Evolutionary conservation across 2,329 filamentous ascomycete genomes (phyloP).

Genomic region (Ascochyta clinopodiicola): DNA sequence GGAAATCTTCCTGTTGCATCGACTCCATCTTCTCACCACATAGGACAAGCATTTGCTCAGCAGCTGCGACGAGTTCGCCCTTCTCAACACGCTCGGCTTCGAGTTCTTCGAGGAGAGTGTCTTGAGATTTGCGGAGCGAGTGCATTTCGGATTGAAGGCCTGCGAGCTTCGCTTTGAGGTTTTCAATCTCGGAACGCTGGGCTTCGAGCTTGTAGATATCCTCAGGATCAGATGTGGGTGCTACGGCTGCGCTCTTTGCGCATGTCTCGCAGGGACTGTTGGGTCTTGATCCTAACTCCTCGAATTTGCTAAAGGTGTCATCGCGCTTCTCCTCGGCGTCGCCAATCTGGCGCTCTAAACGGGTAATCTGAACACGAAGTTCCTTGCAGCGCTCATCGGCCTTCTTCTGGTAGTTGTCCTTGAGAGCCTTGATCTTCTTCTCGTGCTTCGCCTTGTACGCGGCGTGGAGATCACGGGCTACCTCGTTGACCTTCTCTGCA

Average conservation of each 20-base stretch:
- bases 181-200: slow-evolving; percentile 70
- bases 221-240: slow-evolving; percentile 36
- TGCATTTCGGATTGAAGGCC: slow-evolving; percentile 76
- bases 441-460: slow-evolving; percentile 98
- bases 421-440: slow-evolving; percentile 90
- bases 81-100: slow-evolving; percentile 82
- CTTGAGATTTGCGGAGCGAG: slow-evolving; percentile 74
- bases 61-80: slow-evolving; percentile 79
- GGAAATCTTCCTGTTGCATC: slow-evolving; percentile 52
- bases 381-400: slow-evolving; percentile 89
- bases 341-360: slow-evolving; percentile 76
- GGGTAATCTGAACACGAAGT: slow-evolving; percentile 73
- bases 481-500: slow-evolving; percentile 83
- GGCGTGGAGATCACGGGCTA: slow-evolving; percentile 80
- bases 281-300: slow-evolving; percentile 18
- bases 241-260: slow-evolving; percentile 15
- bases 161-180: slow-evolving; percentile 75
- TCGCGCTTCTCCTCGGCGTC: slow-evolving; percentile 71
- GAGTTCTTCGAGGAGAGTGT: slow-evolving; percentile 68
- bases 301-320: slow-evolving; percentile 66
- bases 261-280: slow-evolving; percentile 22
- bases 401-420: slow-evolving; percentile 78
- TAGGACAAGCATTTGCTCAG: slow-evolving; percentile 83
- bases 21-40: slow-evolving; percentile 54
- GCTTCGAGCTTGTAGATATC: slow-evolving; percentile 63